phyloP scores from a whole-genome alignment of 805 yeast species.

The Saturnispora silvae region DNA sequence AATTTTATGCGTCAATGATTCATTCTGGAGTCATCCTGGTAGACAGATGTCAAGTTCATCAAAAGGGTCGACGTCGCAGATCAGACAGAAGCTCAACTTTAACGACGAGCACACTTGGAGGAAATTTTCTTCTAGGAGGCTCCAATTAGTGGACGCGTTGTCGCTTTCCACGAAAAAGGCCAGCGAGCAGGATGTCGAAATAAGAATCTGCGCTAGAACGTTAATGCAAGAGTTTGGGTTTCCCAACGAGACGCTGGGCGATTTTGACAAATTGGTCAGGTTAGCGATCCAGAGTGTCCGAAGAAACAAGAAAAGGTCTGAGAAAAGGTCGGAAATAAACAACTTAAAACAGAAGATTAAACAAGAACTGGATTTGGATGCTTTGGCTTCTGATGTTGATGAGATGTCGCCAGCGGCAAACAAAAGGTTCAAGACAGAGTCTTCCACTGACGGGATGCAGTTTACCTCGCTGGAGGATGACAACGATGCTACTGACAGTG shows the following conservation, averaged over 20 bases:
- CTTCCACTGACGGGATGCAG: not conserved
- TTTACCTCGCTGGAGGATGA: conserved; percentile 1
- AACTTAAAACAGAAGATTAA: not conserved
- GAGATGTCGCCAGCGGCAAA: not conserved
- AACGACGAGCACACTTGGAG: conserved; percentile 81
- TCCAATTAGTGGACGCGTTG: conserved; percentile 77
- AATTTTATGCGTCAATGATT: too few species aligned
- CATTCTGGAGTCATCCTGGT: not conserved
- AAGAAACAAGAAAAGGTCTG: conserved; percentile 68
- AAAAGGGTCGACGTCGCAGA: conserved; percentile 29
- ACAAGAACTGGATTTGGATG: not conserved
- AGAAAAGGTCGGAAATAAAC: conserved; percentile 27
- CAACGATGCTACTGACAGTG: not conserved
- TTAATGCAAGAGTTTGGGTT: conserved; percentile 72
- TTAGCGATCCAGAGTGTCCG: conserved; percentile 92
- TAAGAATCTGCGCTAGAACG: conserved; percentile 65
- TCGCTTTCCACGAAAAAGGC: conserved; percentile 60
- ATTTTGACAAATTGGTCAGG: conserved; percentile 81
- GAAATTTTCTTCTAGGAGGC: conserved; percentile 76
- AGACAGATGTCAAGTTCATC: conserved; percentile 11
- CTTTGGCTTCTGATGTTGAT: not conserved
- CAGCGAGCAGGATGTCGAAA: conserved; percentile 81
- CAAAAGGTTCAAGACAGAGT: not conserved
- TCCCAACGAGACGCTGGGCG: conserved; percentile 44
- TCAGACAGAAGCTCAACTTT: conserved; percentile 58